Conservation (phyloP, 371 early-diverging fungal genomes). For the Mucor irregularis region DNA sequence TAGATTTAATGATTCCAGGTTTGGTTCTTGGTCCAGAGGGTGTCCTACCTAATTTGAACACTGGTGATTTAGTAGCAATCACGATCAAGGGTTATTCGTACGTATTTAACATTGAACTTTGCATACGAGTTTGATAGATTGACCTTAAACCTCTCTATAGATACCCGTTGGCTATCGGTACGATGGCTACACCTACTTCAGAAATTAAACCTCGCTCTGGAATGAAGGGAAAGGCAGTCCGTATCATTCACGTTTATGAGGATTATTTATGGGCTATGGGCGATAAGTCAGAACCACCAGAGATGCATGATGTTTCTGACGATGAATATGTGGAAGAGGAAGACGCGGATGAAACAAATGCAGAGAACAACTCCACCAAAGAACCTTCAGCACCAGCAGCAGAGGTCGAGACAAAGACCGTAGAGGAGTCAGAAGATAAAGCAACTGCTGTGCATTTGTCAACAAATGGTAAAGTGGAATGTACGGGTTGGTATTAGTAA, state of each 20-base stretch:
- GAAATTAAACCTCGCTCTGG: conserved; percentile 52
- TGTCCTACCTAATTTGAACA: conserved; percentile 42
- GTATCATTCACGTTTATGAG: conserved; percentile 65
- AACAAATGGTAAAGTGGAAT: conserved; percentile 14
- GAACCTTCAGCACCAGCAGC: not conserved
- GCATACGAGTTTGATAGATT: conserved; percentile 1
- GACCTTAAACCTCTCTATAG: conserved; percentile 25
- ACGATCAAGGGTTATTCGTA: conserved; percentile 54
- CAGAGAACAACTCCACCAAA: no score
- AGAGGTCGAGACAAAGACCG: not conserved
- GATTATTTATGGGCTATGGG: conserved; percentile 75
- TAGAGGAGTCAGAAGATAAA: not conserved
- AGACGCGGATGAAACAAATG: conserved; percentile 17
- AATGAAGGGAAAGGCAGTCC: conserved; percentile 74
- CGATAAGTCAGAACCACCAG: conserved; percentile 56
- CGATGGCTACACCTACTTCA: conserved; percentile 52
- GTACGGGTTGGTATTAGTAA: not conserved
- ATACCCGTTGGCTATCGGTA: conserved; percentile 59
- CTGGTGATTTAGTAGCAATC: conserved; percentile 56
- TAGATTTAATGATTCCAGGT: conserved; percentile 69
- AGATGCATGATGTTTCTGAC: conserved; percentile 28
- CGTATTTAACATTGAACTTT: conserved; percentile 10
- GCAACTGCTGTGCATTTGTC: not conserved
- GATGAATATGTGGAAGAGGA: conserved; percentile 36
- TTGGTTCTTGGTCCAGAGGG: conserved; percentile 51